Base-by-base conservation (phyloP, 805 yeast genomes). In the Lipomyces mesembrius region DNA sequence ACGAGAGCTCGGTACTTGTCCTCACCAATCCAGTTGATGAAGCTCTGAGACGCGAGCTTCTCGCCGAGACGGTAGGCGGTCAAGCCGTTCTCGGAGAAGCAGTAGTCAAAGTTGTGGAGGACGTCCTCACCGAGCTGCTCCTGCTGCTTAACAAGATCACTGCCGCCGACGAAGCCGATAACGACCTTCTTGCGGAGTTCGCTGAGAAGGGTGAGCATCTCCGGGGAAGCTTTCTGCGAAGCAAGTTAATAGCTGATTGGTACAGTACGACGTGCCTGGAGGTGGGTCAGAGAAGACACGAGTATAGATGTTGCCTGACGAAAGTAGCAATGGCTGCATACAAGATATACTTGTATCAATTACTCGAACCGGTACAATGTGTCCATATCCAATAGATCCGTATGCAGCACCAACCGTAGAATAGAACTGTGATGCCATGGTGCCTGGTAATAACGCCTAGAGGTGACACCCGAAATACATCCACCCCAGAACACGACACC, bases 141-240 rank as follows among this genome's bases (percentile, higher is more conserved):
- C 75, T 88, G 85, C 84, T 95, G 99, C 83, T 95, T 95, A 78
- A 86, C 82, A 76, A 95, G 87, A 79, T 95, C 98, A 62, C 96
- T 88, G 75, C 99, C 99, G 79, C 99, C 99, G 71, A 95, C 99
- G 76, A 92, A 95, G 65, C 99, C 99, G 82, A 95, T 87, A 62
- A 90, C 97, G 75, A 87, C 94, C 84, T 94, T 93, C 83, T 92
- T 84, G 83, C 97, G 90, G 78, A 95, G 86, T 74, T 88, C 86
- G 69, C 80, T 78, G 75, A 95, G 85, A 55, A 90, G 82, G 71
- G 85, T 80, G 77, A 82, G 85, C 88, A 95, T 89, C 80, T 92
- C 97, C 52, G 77, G 78, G 59, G 75, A 66, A 46, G 27, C 71
- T 20, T 14, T 11, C 72, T 70, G 51, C 32, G 17, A 39, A n/a